Evolutionary conservation across 306 rosid genomes (phyloP), one percentile per base, ranked within the genome.

Genomic region (Cercis canadensis): DNA sequence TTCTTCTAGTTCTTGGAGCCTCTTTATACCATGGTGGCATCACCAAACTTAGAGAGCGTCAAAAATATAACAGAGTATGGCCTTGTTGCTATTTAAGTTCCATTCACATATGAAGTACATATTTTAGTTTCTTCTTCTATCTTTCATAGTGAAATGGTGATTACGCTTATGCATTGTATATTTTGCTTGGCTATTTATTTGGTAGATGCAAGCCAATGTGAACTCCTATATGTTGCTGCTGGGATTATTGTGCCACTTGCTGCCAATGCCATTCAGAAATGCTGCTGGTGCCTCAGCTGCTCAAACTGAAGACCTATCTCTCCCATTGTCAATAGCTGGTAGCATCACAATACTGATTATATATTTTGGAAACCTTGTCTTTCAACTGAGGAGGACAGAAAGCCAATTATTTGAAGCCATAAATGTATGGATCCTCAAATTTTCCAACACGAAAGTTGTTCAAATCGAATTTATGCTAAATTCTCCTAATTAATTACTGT

Each of bases 21-120:
- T 94, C 99, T 72, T 88, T 94, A 29, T 79, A 89, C 8, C 84
- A 95, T 64, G 99, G 97, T 63, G 99, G 99, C 69, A 68, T 94
- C 67, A 83, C 80, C 5, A 89, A 91, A 66, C n/a, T 84, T 0
- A 15, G 67, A 41, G 17, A 0, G 4, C 92, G 84, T 43, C 96
- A 94, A 52, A 89, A 77, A 81, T 94, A 74, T 64, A 97, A 91
- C 66, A 86, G 97, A 57, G 96, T 94, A 82, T 75, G 29, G 29
- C 29, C 3, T 1, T 24, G 3, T 24, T 24, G 1, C 29, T 24
- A 24, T 24, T 24, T 24, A 24, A 1, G 29, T 24, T 24, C 29
- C 1, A 1, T 3, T 24, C 1, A 3, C 29, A 24, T 24, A 24
- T 24, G 29, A 24, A 24, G 3, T 24, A 24, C 29, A 24, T 24